Evolutionary conservation across 345 rosid species (phyloP).

Genomic region (Atalantia buxifolia): DNA sequence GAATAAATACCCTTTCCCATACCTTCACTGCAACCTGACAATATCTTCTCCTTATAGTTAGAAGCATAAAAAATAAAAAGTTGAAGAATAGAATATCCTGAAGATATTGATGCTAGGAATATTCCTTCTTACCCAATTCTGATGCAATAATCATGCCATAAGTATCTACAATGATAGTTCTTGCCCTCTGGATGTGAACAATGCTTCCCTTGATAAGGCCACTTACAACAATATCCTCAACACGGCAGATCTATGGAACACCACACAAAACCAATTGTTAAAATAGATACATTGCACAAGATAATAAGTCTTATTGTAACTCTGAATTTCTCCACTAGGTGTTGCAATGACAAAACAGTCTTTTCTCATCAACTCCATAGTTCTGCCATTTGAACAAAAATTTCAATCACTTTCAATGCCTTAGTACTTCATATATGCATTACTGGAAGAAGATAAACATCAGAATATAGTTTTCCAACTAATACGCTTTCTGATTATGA

Average conservation of each 20-base stretch:
- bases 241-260: conserved; percentile 76
- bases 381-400: not conserved
- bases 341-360: not conserved
- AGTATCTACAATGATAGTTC: conserved; percentile 63
- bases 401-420: not conserved
- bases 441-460: not conserved
- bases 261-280: conserved; percentile 2
- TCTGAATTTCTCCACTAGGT: not conserved
- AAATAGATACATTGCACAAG: not conserved
- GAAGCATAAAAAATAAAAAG: conserved; percentile 13
- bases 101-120: conserved; percentile 11
- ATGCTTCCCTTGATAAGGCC: conserved; percentile 89
- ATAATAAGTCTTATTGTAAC: not conserved
- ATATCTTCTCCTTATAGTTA: conserved; percentile 10
- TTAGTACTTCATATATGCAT: not conserved
- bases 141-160: conserved; percentile 80
- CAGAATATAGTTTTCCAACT: not conserved
- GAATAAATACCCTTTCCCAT: conserved; percentile 81
- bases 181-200: conserved; percentile 91
- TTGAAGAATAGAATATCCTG: not conserved
- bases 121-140: conserved; percentile 58
- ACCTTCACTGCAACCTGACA: conserved; percentile 88
- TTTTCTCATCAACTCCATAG: not conserved
- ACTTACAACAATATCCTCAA: conserved; percentile 88
- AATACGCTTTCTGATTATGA: not conserved